phyloP scores from a whole-genome alignment of 1,139 yeast genomes.

The Spathaspora jeffriesii region DNA sequence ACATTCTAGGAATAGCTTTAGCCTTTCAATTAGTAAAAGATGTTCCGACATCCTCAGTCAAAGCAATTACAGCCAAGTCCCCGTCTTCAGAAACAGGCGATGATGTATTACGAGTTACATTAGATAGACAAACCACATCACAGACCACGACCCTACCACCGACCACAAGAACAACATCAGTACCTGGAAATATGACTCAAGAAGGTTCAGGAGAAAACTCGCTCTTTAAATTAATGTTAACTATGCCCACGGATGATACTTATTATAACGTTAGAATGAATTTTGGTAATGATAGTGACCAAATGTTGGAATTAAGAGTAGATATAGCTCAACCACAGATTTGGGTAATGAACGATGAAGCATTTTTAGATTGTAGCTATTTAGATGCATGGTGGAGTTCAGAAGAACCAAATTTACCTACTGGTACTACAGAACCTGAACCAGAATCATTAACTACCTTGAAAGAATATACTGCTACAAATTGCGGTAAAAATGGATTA shows the following conservation, averaged over 20 bases:
- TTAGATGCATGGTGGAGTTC: constrained; percentile 21
- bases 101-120: constrained; percentile 10
- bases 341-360: constrained; percentile 34
- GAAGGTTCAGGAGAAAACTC: constrained; percentile 18
- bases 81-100: constrained; percentile 6
- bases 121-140: constrained; percentile 13
- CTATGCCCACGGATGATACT: constrained; percentile 13
- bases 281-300: constrained; percentile 10
- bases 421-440: constrained; percentile 4
- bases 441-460: constrained; percentile 21
- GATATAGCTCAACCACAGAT: constrained; percentile 37
- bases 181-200: constrained; percentile 12
- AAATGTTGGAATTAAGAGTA: constrained; percentile 23
- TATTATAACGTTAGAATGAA: constrained; percentile 18
- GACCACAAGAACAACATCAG: constrained; percentile 10
- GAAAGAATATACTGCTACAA: constrained; percentile 21
- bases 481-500: constrained; percentile 29
- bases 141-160: constrained; percentile 8
- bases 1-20: not conserved
- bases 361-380: constrained; percentile 23
- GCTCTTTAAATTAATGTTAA: constrained; percentile 21
- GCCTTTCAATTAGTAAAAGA: not conserved
- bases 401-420: constrained; percentile 13
- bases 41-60: not conserved
- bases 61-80: constrained; percentile 1